A percentile compares a stretch with the other conserved stretches of the same genome.
These are phyloP conservation scores for Exophiala aquamarina DNA, from an alignment of 2,329 filamentous ascomycete species.

Conservation along the genomic window DNA sequence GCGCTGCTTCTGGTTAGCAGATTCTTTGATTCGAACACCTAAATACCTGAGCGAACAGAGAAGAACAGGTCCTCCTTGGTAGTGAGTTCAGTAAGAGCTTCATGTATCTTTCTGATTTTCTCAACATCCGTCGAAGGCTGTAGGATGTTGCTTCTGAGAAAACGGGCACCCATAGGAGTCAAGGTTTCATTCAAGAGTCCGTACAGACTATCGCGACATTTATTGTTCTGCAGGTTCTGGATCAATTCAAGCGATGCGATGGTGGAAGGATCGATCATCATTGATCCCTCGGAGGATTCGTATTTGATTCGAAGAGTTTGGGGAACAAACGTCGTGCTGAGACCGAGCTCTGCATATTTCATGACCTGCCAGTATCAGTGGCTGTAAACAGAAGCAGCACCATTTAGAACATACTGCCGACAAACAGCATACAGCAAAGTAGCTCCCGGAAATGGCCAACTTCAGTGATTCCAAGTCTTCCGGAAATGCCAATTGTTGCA, in stretches of 20 bases:
- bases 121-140: constrained; percentile 77
- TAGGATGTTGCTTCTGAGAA: constrained; percentile 81
- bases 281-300: constrained; percentile 82
- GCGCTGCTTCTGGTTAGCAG: constrained; percentile 47
- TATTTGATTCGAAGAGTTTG: constrained; percentile 85
- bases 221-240: constrained; percentile 75
- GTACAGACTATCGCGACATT: constrained; percentile 79
- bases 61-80: constrained; percentile 83
- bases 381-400: not conserved
- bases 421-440: constrained; percentile 80
- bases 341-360: constrained; percentile 73
- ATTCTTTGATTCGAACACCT: constrained; percentile 21
- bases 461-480: constrained; percentile 81
- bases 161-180: constrained; percentile 84
- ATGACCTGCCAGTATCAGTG: constrained; percentile 58
- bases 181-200: constrained; percentile 80
- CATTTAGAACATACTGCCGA: constrained; percentile 66
- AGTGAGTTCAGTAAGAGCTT: constrained; percentile 79
- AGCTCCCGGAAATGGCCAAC: constrained; percentile 76
- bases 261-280: constrained; percentile 92
- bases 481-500: constrained; percentile 74
- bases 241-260: constrained; percentile 86
- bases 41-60: constrained; percentile 66
- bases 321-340: constrained; percentile 67
- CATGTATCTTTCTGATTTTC: constrained; percentile 71